Base-by-base conservation (phyloP, 805 yeast species). In the Priceomyces fermenticarens region DNA sequence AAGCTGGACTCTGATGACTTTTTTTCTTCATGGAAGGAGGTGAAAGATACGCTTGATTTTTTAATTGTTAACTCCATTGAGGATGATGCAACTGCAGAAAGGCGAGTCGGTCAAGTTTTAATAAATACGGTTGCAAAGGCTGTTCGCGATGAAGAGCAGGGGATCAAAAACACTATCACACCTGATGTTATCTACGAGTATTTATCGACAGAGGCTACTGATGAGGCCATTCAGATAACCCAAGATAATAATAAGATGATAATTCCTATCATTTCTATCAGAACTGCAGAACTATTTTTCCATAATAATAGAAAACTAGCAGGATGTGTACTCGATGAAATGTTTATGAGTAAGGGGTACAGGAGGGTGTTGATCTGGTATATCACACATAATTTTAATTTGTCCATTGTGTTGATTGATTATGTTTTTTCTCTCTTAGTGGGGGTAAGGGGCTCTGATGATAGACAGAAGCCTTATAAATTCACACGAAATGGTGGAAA, bases 341-440 rank as follows among this genome's bases (percentile, higher is more conserved):
- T 85, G 70, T 63, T 85, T 40, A 83, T 84, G 87, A 76, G 81
- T 38, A 63, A 66, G 41, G 88, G 88, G 0, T 75, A 71, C 48
- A 70, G 90, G 49, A 60, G 88, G 25, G 77, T 77, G 0, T 54
- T 83, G 10, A 79, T 85, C 32, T 82, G 88, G 87, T 79, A 76
- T 46, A 57, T 85, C 14, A 80, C 88, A 1, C 87, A 80, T 55
- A 53, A 54, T 30, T 58, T 80, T 50, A 76, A 80, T 39, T 57
- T 81, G 13, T 77, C 77, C 25, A 75, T 75, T 48, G 60, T 77
- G 42, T 50, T 80, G 32, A 78, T 84, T 29, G 80, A 80, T 48
- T 85, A 83, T 55, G 70, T 83, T 12, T 82, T 75, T 58, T 85
- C 82, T 51, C 55, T 85, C 14, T 63, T 81, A 3, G 66, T 73